These are phyloP conservation scores for Euphorbia tirucalli DNA, from an alignment of 345 rosid species.

Conservation along the genomic window DNA sequence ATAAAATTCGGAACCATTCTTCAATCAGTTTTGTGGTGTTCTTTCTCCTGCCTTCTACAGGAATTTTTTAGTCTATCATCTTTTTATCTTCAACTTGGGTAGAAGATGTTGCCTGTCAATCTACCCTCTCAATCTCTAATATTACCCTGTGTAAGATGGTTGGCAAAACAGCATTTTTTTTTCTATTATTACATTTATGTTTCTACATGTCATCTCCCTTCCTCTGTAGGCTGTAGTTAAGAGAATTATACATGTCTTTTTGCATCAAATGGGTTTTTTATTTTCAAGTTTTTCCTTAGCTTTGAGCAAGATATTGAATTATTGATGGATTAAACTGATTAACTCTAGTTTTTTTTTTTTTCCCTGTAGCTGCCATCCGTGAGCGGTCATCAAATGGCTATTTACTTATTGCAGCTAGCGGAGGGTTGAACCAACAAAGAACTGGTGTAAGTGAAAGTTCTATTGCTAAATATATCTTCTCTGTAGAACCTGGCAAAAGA, in stretches of 20 bases:
- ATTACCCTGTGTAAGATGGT: neutral
- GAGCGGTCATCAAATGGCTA: conserved; percentile 79
- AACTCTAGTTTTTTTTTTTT: conserved; percentile 16
- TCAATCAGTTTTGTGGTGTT: neutral
- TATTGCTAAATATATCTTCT: neutral
- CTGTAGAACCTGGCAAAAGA: conserved; percentile 11
- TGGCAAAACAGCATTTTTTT: neutral
- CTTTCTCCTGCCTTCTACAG: neutral
- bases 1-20: neutral
- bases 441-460: conserved; percentile 76
- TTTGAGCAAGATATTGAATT: neutral
- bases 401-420: conserved; percentile 96
- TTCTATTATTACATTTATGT: neutral
- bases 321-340: conserved; percentile 5
- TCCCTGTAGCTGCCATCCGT: conserved; percentile 55
- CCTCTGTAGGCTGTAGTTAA: neutral
- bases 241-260: neutral
- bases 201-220: neutral
- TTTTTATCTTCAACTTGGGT: neutral
- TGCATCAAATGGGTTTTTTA: neutral
- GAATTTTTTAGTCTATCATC: neutral
- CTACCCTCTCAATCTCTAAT: neutral
- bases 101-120: neutral
- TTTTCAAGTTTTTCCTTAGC: neutral
- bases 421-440: conserved; percentile 97